Conservation (phyloP, 2,329 filamentous ascomycete genomes). For the Diplodia mutila region DNA sequence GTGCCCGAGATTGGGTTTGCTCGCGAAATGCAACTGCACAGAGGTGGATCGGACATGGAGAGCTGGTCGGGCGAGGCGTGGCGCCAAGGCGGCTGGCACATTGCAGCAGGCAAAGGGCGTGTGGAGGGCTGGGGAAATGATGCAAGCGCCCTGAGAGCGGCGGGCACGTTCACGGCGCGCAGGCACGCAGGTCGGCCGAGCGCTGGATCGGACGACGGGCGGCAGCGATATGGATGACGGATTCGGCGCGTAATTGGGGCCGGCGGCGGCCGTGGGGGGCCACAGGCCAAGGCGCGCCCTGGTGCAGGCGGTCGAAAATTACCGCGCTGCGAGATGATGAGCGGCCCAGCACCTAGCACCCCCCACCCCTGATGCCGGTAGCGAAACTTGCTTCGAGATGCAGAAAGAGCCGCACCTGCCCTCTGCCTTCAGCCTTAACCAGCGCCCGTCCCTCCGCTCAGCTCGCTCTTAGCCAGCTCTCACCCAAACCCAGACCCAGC, state of each 20-base stretch:
- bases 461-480: not conserved
- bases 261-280: conserved; percentile 20
- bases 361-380: conserved; percentile 19
- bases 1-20: not conserved
- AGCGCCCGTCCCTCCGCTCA: not conserved
- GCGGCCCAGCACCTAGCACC: not conserved
- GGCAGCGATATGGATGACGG: conserved; percentile 8
- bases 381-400: conserved; percentile 20
- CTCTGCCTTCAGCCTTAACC: conserved; percentile 19
- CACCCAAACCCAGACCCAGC: no score
- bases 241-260: conserved; percentile 19
- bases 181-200: conserved; percentile 16
- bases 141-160: not conserved
- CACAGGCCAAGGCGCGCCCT: conserved; percentile 8
- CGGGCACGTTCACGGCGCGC: conserved; percentile 2
- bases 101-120: not conserved
- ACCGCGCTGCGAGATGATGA: conserved; percentile 10
- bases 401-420: conserved; percentile 19
- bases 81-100: not conserved
- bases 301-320: conserved; percentile 1
- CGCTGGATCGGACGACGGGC: conserved; percentile 15
- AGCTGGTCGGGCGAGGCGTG: not conserved
- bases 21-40: no score
- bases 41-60: not conserved
- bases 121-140: conserved; percentile 17